Evolutionary conservation across 2,329 filamentous ascomycete species (phyloP), one percentile per base, ranked within the genome.

Genomic region (Sodiomyces alkalinus): DNA sequence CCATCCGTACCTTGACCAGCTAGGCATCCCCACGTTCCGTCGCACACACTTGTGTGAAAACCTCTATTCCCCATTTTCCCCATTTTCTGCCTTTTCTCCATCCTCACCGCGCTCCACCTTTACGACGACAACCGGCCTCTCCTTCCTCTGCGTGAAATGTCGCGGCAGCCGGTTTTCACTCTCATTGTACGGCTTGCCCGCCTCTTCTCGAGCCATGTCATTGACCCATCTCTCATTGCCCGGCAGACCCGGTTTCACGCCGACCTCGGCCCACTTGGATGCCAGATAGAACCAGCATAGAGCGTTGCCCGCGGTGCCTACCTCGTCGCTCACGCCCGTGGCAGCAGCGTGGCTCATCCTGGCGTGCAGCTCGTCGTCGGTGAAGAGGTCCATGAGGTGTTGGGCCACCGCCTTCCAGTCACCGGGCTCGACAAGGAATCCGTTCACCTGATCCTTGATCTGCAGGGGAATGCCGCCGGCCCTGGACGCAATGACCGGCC

Each of bases 381-480:
- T 74, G 51, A 76, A 81, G 3, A 87, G 59, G 2, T 74, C 52
- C 36, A 74, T 56, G 17, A 86, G 55, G 40, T 81, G 65, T 25
- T 60, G 53, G 0, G 80, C 81, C 10, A 86, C 79, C 0, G 74
- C 62, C 36, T 74, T 64, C 41, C 65, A 69, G 46, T 87, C 80
- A 3, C 73, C 74, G 0, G 77, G 64, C 24, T 77, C 63, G 12
- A 87, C 80, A 2, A 90, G 55, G 53, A 70, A 90, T 2, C 80
- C 80, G 33, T 76, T 77, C 46, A 79, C 68, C 19, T 62, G 61
- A 41, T 86, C 58, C 47, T 79, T 64, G 32, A 90, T 66, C 47
- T 90, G 81, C 4, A 87, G 59, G 1, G 80, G 80, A 29, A 90
- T 86, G 8, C 81, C 81, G n/a, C 81, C 81, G 2, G 75, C 74